Conservation (phyloP, 768 basidiomycete genomes). For the Crepidotus variabilis region DNA sequence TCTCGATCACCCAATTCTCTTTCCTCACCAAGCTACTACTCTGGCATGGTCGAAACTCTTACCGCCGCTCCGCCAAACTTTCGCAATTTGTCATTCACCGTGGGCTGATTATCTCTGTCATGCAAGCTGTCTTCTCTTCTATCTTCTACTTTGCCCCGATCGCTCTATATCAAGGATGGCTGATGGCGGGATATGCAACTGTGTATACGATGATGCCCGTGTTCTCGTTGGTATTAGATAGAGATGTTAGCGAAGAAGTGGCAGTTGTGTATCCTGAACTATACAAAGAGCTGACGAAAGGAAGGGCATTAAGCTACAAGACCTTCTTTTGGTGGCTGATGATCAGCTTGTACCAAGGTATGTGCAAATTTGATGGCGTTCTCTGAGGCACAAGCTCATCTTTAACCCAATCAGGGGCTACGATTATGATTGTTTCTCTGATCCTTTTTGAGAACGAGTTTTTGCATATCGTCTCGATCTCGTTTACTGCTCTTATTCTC, state of each 20-base stretch:
- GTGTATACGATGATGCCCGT: conserved; percentile 98
- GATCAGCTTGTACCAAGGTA: conserved; percentile 97
- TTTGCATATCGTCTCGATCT: conserved; percentile 96
- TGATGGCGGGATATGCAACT: conserved; percentile 95
- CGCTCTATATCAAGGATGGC: conserved; percentile 96
- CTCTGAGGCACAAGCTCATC: too few species aligned
- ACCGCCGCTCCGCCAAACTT: conserved; percentile 95
- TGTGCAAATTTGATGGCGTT: conserved; percentile 10
- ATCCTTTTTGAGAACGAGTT: conserved; percentile 97
- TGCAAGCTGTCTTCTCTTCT: conserved; percentile 94
- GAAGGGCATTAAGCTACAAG: conserved; percentile 92
- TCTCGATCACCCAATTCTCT: conserved; percentile 97
- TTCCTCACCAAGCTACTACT: conserved; percentile 92
- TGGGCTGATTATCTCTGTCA: conserved; percentile 93
- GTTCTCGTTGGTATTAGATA: conserved; percentile 93
- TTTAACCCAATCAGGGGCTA: conserved; percentile 57
- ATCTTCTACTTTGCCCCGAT: conserved; percentile 96
- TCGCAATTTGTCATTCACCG: conserved; percentile 99
- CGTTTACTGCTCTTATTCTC: conserved; percentile 91
- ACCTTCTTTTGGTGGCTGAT: conserved; percentile 98
- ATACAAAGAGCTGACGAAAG: conserved; percentile 98
- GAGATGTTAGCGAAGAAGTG: conserved; percentile 93
- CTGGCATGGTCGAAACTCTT: conserved; percentile 99
- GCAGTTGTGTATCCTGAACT: conserved; percentile 95
- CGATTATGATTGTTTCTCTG: conserved; percentile 98